These are phyloP conservation scores for Jaminaea rosea DNA, from an alignment of 1,284 basidiomycete species.

Conservation along the genomic window DNA sequence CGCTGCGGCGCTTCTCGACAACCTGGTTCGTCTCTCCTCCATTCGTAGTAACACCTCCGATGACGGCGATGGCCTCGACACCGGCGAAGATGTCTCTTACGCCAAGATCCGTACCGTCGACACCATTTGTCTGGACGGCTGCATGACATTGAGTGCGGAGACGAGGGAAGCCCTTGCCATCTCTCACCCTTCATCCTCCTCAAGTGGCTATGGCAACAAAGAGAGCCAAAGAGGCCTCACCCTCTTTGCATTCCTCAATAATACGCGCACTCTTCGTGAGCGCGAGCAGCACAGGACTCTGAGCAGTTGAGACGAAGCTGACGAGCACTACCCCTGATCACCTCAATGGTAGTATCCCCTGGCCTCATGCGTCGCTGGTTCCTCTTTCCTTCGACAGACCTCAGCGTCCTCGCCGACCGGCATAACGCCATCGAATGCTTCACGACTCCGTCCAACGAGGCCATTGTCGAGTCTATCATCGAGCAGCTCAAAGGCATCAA, in stretches of 20 bases:
- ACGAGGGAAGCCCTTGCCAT: slow-evolving; percentile 7
- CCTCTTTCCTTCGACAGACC: slow-evolving; percentile 2
- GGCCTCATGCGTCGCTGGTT: slow-evolving; percentile 8
- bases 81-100: no score
- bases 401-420: slow-evolving; percentile 2
- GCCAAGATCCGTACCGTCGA: slow-evolving; percentile 1
- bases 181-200: no score
- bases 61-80: no score
- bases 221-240: slow-evolving; percentile 8
- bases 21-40: no score
- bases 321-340: not conserved
- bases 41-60: no score
- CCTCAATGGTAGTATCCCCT: not conserved
- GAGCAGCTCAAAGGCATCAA: slow-evolving; percentile 4
- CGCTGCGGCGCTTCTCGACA: no score
- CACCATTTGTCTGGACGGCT: slow-evolving; percentile 2
- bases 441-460: not conserved
- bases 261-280: slow-evolving; percentile 1
- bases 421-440: slow-evolving; percentile 8
- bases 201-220: no score
- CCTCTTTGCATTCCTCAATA: slow-evolving; percentile 3
- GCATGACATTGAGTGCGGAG: slow-evolving; percentile 4
- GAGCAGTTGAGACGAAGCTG: not conserved
- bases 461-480: not conserved
- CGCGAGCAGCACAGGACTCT: not conserved